Evolutionary conservation across 371 early-diverging fungal species (phyloP), one percentile per base, ranked within the genome.

Genomic region (Mortierella sp.): DNA sequence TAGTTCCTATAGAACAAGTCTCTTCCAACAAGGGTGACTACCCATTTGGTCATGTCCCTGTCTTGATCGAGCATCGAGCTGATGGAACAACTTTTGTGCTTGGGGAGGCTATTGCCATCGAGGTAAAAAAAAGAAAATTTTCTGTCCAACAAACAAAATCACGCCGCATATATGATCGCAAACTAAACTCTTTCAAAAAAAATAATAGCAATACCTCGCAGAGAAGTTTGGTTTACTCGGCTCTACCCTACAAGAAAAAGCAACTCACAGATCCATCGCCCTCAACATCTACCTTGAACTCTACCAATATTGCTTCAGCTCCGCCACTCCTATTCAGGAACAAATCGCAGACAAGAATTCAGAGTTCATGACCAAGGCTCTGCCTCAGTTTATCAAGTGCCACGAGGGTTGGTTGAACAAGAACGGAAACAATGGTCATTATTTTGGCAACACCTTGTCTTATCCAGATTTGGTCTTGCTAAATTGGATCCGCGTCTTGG

Each of bases 401-500:
- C 79, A 78, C 45, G 70, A 72, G 26, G 51, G 70, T 2, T 73
- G 72, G 79, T 47, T 78, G 40, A 53, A 59, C 59, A 68, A 70
- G 66, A 78, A 78, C 29, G 79, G 79, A 8, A 70, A 78, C 65
- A 78, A 78, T 64, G 79, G 78, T 8, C 66, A 72, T 42, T 77
- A 77, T 42, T 77, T 77, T 53, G 78, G 79, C 3, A 37, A 65
- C 23, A 34, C 0, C 23, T 23, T 69, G 37, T 37, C 79, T 10
- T 72, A 65, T 19, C 70, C 79, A 0, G 79, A 78, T 13, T 45
- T 78, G 7, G 67, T 64, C 8, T 31, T 78, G 58, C 22, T 72
- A 45, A 72, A 78, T 49, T 73, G 79, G 73, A 22, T 64, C 19
- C 19, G 73, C 13, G 47, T 78, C 19, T n/a, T 73, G 45, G 64